A percentile compares a stretch with the other conserved stretches of the same genome.
phyloP scores from a whole-genome alignment of 352 stramenopile species.

The Globisporangium spinosum region DNA sequence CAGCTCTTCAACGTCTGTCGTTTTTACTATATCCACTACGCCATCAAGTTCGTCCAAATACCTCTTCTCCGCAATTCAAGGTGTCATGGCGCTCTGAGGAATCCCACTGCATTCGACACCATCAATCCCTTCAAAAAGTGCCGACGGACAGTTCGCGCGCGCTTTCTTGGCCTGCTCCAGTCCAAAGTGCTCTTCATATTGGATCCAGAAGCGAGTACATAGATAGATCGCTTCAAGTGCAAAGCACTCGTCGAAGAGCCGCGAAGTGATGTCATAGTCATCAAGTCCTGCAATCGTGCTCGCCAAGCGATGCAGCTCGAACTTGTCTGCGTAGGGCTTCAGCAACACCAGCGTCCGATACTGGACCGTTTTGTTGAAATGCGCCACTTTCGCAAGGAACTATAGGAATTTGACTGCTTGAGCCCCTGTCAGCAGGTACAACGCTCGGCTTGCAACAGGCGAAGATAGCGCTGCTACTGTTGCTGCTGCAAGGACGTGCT shows the following conservation, averaged over 20 bases:
- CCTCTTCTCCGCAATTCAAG: not conserved
- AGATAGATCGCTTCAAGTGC: constrained; percentile 16
- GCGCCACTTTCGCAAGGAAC: constrained; percentile 61
- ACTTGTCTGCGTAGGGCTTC: constrained; percentile 33
- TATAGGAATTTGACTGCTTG: constrained; percentile 60
- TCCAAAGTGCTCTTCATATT: constrained; percentile 51
- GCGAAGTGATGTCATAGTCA: constrained; percentile 32
- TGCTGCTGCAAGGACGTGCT: not conserved
- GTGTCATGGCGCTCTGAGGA: not conserved
- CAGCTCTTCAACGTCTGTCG: not conserved
- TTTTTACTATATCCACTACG: not conserved
- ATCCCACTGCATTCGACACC: not conserved
- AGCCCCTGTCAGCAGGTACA: constrained; percentile 56
- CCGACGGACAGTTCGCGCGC: not conserved
- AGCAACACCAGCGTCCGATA: constrained; percentile 41
- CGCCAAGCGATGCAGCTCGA: constrained; percentile 51
- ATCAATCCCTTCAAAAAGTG: not conserved
- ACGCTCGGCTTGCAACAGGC: constrained; percentile 30
- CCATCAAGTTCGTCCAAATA: not conserved
- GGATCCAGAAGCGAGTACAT: constrained; percentile 42
- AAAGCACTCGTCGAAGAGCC: constrained; percentile 43
- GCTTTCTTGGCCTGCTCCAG: constrained; percentile 23
- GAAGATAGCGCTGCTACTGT: constrained; percentile 5
- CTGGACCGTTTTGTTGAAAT: constrained; percentile 58
- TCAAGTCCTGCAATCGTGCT: constrained; percentile 44